Evolutionary conservation across 2,329 filamentous ascomycete species (phyloP), one percentile per base, ranked within the genome.

Genomic region (Nemania serpens): DNA sequence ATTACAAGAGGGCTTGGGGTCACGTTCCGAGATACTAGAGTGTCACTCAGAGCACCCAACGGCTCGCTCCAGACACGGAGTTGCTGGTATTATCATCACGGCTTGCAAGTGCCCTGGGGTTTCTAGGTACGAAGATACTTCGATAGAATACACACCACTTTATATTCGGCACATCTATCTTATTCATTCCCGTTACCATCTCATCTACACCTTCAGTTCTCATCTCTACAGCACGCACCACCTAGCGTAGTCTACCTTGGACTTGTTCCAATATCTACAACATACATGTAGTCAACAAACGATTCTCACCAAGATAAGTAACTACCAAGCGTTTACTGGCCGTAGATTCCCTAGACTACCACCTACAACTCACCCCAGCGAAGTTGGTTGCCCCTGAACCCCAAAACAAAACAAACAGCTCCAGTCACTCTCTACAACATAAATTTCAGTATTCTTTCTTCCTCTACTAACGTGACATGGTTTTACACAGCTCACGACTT

Each of bases 381-480:
- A 48, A 29, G 7, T 11, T 22, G 13, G 13, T 36, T 49, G 2
- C 36, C n/a, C 17, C 2, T 20, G 15, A 15, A 29, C 22, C 2
- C 33, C 17, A 7, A 9, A 25, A 3, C 18, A 20, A 20, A 47
- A 29, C 25, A 18, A 25, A 22, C 33, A 53, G 45, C 13, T 10
- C 13, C 13, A 29, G 2, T 22, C 25, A 13, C 18, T n/a, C 43
- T 42, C 42, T 51, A 47, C 54, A 15, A 36, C 29, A 22, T 20
- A 25, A n/a, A 29, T 33, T 2, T 42, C 29, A 17, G 33, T 37
- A 10, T 11, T 12, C 17, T 43, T 36, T 39, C 42, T 22, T n/a
- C 29, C 6, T 42, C 52, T 53, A 54, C 43, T 18, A 36, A 11
- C 57, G 34, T 36, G 25, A 43, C 49, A n/a, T n/a, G n/a, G n/a